Evolutionary conservation across 208 protist genomes (phyloP), one percentile per base, ranked within the genome.

Genomic region (Leishmania aethiopica): DNA sequence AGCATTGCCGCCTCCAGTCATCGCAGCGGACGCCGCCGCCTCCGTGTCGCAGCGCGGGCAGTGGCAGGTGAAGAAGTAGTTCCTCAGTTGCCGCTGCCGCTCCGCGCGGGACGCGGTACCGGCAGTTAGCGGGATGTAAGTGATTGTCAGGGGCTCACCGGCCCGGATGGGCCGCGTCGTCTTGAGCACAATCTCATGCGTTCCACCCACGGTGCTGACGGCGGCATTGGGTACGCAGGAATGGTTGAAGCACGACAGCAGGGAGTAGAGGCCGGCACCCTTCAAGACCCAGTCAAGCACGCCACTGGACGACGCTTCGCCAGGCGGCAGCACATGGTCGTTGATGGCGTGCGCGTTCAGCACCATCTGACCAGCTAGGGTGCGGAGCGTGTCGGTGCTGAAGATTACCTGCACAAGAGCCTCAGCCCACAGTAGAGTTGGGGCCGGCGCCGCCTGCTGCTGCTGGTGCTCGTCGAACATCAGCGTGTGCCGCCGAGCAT

Each of bases 321-420:
- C 32, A 17, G 53, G 42, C 25, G 71, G 59, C 32, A 88, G 62
- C 2, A 86, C 79, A 62, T 87, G 86, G 79, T 89, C 87, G 79
- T 97, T 95, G 49, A 95, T 73, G 47, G 88, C 94, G 74, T 95
- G 92, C 37, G 94, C 88, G 79, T 97, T 97, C 42, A 97, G 77
- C 19, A 78, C 77, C 60, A 97, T 84, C 87, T 94, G 91, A 11
- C 94, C 92, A 7, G 95, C 81, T 17, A 97, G 75, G 5, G 91
- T 93, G 19, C 88, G 81, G 37, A 97, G 84, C 5, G 94, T 97
- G 42, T 90, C 88, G 28, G 80, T 79, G 59, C 88, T 83, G 59
- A 97, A 80, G 53, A 90, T 72, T 4, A 84, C 87, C 35, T 88
- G 83, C 47, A 94, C 80, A 49, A 95, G 85, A 75, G 84, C 88